Percentiles rank a stretch among this genome's conserved stretches.
These are phyloP conservation scores for Luffa acutangula DNA, from an alignment of 306 rosid genomes.

Conservation along the genomic window DNA sequence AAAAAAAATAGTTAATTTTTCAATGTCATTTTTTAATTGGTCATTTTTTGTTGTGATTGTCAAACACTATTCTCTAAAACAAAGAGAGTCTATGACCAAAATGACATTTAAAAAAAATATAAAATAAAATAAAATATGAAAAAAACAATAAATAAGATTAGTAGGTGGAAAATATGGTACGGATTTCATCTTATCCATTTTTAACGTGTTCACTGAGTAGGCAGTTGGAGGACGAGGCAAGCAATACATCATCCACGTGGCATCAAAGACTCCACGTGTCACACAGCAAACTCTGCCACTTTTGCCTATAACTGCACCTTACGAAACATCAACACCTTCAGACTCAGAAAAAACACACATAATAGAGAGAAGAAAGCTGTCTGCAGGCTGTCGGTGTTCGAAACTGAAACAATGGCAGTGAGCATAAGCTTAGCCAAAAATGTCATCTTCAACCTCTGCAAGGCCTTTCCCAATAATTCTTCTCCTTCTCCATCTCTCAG, in stretches of 20 bases:
- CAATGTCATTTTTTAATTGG: too few species aligned
- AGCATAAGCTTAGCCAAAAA: constrained; percentile 30
- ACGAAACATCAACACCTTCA: not conserved
- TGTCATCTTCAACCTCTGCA: constrained; percentile 37
- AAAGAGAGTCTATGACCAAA: too few species aligned
- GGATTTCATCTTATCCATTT: not conserved
- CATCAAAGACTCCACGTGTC: constrained; percentile 14
- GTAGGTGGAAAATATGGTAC: not conserved
- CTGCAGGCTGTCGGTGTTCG: not conserved
- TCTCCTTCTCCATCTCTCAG: constrained; percentile 25
- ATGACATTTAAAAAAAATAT: too few species aligned
- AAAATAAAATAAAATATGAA: too few species aligned
- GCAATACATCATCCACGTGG: constrained; percentile 9
- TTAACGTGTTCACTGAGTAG: constrained; percentile 7
- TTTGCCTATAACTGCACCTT: not conserved
- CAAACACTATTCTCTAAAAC: too few species aligned
- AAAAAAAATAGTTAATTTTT: too few species aligned
- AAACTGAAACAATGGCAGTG: constrained; percentile 28
- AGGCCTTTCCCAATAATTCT: constrained; percentile 28
- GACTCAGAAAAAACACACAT: not conserved
- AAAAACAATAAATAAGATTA: too few species aligned
- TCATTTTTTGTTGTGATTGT: too few species aligned
- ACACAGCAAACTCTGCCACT: not conserved
- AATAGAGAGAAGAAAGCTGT: not conserved
- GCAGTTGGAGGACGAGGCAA: not conserved